Conservation (phyloP, 139 green algal species). For the Chlorella sp. region DNA sequence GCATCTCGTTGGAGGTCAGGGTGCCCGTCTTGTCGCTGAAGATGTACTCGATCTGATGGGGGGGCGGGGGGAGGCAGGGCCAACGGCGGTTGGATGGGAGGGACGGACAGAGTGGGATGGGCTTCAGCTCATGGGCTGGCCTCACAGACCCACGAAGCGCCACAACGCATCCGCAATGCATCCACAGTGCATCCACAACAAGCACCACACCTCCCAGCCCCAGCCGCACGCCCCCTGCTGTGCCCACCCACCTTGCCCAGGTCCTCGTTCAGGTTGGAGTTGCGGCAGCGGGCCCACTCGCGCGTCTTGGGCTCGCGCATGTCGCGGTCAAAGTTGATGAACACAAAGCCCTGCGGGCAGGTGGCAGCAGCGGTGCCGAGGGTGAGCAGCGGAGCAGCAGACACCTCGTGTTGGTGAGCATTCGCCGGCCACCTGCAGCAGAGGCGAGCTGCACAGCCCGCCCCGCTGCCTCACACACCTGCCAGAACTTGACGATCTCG, state of each 20-base stretch:
- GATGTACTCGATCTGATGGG: constrained; percentile 86
- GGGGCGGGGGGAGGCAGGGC: background rate
- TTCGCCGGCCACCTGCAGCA: background rate
- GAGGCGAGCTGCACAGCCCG: background rate
- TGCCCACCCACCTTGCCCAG: constrained; percentile 73
- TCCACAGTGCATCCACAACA: too few species aligned
- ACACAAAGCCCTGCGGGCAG: constrained; percentile 70
- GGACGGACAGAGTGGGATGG: background rate
- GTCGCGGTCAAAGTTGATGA: constrained; percentile 79
- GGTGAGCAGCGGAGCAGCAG: too few species aligned
- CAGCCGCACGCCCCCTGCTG: background rate
- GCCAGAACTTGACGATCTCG: constrained; percentile 93
- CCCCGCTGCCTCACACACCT: constrained; percentile 41
- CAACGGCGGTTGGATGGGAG: background rate
- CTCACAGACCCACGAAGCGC: too few species aligned
- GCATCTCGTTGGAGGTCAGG: constrained; percentile 92
- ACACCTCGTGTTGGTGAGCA: too few species aligned
- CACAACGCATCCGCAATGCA: too few species aligned
- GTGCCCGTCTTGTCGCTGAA: constrained; percentile 97
- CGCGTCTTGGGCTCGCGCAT: constrained; percentile 79
- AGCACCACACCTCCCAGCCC: too few species aligned
- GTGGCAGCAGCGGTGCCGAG: background rate
- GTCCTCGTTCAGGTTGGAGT: constrained; percentile 98
- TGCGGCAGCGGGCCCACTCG: constrained; percentile 79
- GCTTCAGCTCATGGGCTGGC: too few species aligned